phyloP scores from a whole-genome alignment of 2,329 filamentous ascomycete genomes.

The Bipolaris gigantea region DNA sequence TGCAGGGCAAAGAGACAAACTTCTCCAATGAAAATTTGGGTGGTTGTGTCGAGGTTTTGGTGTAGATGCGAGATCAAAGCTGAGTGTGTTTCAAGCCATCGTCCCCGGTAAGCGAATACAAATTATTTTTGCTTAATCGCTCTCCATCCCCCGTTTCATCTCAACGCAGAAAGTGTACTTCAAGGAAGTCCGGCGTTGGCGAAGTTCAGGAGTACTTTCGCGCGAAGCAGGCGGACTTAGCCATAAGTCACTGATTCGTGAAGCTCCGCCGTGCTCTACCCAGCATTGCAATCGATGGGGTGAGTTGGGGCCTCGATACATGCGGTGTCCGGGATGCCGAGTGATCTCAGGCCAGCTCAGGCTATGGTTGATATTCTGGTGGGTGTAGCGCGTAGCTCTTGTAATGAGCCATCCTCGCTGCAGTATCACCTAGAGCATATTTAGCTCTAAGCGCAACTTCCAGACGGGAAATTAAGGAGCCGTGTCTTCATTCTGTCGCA shows the following conservation, averaged over 20 bases:
- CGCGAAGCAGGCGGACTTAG: slow-evolving; percentile 15
- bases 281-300: slow-evolving; percentile 6
- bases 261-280: slow-evolving; percentile 6
- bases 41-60: background rate
- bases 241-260: slow-evolving; percentile 12
- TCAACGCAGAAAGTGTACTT: background rate
- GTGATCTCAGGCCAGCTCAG: slow-evolving; percentile 22
- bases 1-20: background rate
- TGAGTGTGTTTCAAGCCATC: background rate
- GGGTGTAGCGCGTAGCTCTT: slow-evolving; percentile 1
- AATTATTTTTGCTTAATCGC: background rate
- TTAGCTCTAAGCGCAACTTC: slow-evolving; percentile 7
- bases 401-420: slow-evolving; percentile 23
- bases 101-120: too few relatives aligned
- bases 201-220: background rate
- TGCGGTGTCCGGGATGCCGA: slow-evolving; percentile 14
- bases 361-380: slow-evolving; percentile 19
- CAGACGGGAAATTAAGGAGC: background rate
- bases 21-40: background rate
- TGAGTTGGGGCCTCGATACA: slow-evolving; percentile 20
- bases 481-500: background rate
- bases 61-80: background rate
- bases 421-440: slow-evolving; percentile 10
- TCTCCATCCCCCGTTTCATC: background rate
- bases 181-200: background rate